Percentiles rank a stretch among this genome's conserved stretches.
Conservation (phyloP, 2,329 filamentous ascomycete species). For the Coniochaeta ligniaria region DNA sequence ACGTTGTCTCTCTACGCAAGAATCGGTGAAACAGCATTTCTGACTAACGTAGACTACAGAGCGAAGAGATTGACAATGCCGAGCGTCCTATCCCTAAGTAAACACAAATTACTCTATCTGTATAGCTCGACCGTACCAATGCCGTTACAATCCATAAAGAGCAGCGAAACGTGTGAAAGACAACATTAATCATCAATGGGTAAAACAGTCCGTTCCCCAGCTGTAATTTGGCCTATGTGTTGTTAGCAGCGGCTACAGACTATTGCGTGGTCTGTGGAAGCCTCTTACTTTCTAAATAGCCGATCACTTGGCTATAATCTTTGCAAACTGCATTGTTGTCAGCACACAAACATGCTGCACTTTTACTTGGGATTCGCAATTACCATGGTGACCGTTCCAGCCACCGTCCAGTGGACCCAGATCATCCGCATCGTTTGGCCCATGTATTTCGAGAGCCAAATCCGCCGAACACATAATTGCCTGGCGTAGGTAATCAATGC, state of each 20-base stretch:
- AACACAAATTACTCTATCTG: no score
- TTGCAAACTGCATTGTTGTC: conserved; percentile 19
- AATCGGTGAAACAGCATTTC: no score
- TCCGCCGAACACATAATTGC: conserved; percentile 30
- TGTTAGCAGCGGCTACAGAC: not conserved
- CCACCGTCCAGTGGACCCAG: conserved; percentile 27
- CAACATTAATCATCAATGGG: not conserved
- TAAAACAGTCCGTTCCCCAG: not conserved
- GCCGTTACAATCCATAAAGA: no score
- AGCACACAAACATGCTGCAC: no score
- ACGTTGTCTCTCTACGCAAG: no score
- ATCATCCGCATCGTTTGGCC: conserved; percentile 28
- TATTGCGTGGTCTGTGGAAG: not conserved
- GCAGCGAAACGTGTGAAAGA: no score
- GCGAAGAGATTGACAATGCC: no score
- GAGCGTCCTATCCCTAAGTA: no score
- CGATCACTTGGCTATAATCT: conserved; percentile 26
- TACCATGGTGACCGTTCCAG: conserved; percentile 30
- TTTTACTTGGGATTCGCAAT: no score
- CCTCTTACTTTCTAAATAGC: conserved; percentile 24
- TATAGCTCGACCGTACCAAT: no score
- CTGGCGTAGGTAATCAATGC: conserved; percentile 33
- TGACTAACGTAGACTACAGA: no score
- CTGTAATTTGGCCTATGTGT: not conserved
- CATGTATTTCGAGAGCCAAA: conserved; percentile 26